Conservation (phyloP, 805 yeast species). For the Myxozyma neglecta region DNA sequence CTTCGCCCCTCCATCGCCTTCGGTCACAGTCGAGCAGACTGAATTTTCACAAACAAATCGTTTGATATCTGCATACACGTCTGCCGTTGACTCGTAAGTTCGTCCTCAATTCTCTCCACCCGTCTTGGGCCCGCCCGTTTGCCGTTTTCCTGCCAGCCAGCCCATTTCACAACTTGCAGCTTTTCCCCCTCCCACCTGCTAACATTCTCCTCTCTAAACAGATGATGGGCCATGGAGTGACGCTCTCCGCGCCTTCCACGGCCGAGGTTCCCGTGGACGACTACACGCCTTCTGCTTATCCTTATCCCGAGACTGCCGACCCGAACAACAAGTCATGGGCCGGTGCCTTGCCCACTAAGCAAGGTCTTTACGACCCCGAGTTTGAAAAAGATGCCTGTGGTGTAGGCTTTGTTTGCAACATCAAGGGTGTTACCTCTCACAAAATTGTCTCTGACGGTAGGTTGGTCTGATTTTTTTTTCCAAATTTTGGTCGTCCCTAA, state of each 20-base stretch:
- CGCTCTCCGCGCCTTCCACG: constrained; percentile 14
- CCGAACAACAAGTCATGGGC: constrained; percentile 91
- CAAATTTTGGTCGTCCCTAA: neutral
- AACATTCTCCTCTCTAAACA: neutral
- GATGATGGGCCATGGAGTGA: constrained; percentile 30
- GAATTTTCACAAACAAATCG: neutral
- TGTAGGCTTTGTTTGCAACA: constrained; percentile 95
- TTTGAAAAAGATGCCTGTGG: constrained; percentile 97
- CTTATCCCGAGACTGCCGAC: constrained; percentile 26
- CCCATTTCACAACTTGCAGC: neutral
- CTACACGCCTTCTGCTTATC: constrained; percentile 24
- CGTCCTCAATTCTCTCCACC: neutral
- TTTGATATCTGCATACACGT: constrained; percentile 2
- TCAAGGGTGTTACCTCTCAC: constrained; percentile 84
- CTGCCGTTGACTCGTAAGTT: constrained; percentile 8
- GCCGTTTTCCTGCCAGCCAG: neutral
- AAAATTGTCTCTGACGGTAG: constrained; percentile 89
- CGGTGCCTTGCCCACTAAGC: constrained; percentile 74
- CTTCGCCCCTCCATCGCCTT: neutral
- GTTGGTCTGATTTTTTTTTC: neutral
- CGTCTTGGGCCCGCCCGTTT: too few species aligned
- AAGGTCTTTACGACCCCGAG: constrained; percentile 92
- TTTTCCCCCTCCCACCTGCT: neutral
- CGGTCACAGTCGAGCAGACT: constrained; percentile 4
- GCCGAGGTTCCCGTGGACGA: constrained; percentile 18